Evolutionary conservation across 2,329 filamentous ascomycete species (phyloP).

Genomic region (Lachnellula hyalina): DNA sequence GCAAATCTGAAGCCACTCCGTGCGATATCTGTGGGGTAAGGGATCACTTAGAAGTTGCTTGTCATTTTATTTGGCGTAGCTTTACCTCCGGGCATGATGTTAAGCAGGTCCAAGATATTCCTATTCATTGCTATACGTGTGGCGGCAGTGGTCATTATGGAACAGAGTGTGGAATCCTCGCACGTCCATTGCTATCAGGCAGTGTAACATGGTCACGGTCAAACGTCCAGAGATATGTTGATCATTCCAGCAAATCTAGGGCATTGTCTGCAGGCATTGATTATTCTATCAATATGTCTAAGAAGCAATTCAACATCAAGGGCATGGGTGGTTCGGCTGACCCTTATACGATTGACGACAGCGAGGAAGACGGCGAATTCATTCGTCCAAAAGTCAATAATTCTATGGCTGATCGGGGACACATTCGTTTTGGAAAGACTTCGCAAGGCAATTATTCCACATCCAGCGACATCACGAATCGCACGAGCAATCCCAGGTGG

Average conservation of each 20-base stretch:
- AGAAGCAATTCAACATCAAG: conserved; percentile 27
- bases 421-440: conserved; percentile 17
- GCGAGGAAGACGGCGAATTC: conserved; percentile 26
- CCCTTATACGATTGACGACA: conserved; percentile 27
- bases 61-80: conserved; percentile 56
- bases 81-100: conserved; percentile 40
- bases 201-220: conserved; percentile 48
- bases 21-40: conserved; percentile 56
- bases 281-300: conserved; percentile 20
- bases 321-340: conserved; percentile 25
- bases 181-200: conserved; percentile 18
- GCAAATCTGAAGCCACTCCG: conserved; percentile 47
- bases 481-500: neutral
- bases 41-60: conserved; percentile 55
- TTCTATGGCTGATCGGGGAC: conserved; percentile 5
- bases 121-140: conserved; percentile 51
- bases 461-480: neutral
- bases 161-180: conserved; percentile 43
- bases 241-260: conserved; percentile 36
- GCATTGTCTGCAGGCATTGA: conserved; percentile 26
- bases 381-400: conserved; percentile 24
- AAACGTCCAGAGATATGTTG: conserved; percentile 46
- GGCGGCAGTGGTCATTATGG: conserved; percentile 51
- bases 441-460: neutral
- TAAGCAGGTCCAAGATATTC: conserved; percentile 45